Evolutionary conservation across 257 asterid genomes (phyloP).

Genomic region (Jacaranda copaia): DNA sequence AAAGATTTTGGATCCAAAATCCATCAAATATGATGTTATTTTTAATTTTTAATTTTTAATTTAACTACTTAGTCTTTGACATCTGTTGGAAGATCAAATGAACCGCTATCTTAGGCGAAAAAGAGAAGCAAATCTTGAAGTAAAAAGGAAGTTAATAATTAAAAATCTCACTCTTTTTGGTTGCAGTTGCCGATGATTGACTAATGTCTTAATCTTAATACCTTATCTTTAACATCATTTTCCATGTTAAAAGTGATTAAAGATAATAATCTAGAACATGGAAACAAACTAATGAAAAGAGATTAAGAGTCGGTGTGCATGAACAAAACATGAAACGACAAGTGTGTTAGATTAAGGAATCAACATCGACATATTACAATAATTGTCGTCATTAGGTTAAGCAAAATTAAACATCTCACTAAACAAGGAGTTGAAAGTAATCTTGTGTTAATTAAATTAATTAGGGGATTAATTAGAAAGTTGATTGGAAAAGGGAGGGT

Average conservation of each 20-base stretch:
- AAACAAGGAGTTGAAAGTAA: slow-evolving; percentile 30
- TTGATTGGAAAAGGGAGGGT: background rate
- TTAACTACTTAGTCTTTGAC: too few species aligned
- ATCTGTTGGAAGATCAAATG: too few species aligned
- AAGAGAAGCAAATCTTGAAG: too few species aligned
- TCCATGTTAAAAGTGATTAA: slow-evolving; percentile 26
- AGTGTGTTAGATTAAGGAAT: slow-evolving; percentile 17
- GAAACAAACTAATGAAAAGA: background rate
- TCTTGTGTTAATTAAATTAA: slow-evolving; percentile 16
- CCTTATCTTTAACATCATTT: slow-evolving; percentile 18
- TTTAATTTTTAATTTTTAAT: too few species aligned
- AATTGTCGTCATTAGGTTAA: slow-evolving; percentile 34
- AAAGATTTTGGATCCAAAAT: too few species aligned
- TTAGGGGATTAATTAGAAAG: slow-evolving; percentile 19
- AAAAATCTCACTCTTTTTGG: background rate
- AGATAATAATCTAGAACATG: background rate
- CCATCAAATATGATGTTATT: background rate
- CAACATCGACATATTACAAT: slow-evolving; percentile 24
- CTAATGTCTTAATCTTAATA: slow-evolving; percentile 27
- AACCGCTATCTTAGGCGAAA: too few species aligned
- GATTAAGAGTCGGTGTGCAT: slow-evolving; percentile 31
- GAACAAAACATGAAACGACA: slow-evolving; percentile 28
- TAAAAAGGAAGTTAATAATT: too few species aligned
- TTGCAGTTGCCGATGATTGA: background rate
- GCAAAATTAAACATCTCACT: background rate